Conservation (phyloP, 169 alveolate genomes). For the Plasmodium fragile region DNA sequence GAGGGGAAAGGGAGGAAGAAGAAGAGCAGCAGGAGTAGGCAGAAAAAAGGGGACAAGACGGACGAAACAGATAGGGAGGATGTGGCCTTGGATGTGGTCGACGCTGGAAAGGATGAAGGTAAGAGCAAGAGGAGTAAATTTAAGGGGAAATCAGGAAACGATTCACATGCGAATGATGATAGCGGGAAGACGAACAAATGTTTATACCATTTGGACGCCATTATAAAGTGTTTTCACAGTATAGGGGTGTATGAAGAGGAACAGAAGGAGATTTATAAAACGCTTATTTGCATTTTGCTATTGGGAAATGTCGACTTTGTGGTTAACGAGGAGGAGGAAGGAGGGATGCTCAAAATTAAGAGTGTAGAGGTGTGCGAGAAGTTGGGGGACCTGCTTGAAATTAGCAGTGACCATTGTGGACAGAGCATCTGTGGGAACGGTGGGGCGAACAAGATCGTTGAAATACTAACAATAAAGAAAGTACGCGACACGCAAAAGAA, state of each 20-base stretch:
- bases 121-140: background rate
- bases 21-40: background rate
- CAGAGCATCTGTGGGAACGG: background rate
- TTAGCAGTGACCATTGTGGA: constrained; percentile 6
- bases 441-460: constrained; percentile 64
- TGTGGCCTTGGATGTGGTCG: background rate
- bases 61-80: background rate
- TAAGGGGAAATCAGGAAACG: background rate
- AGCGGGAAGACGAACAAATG: constrained; percentile 24
- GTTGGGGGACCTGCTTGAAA: constrained; percentile 29
- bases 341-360: constrained; percentile 48
- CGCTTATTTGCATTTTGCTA: constrained; percentile 68
- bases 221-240: constrained; percentile 66
- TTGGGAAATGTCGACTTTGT: constrained; percentile 75
- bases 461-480: constrained; percentile 79
- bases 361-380: constrained; percentile 31
- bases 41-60: constrained; percentile 3
- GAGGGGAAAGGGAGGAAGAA: background rate
- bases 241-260: constrained; percentile 76
- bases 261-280: constrained; percentile 75
- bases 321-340: constrained; percentile 15
- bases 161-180: background rate
- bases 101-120: background rate
- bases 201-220: constrained; percentile 32
- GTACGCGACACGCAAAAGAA: constrained; percentile 79